These are phyloP conservation scores for Diaporthe destruens DNA, from an alignment of 2,329 filamentous ascomycete genomes.

Conservation along the genomic window DNA sequence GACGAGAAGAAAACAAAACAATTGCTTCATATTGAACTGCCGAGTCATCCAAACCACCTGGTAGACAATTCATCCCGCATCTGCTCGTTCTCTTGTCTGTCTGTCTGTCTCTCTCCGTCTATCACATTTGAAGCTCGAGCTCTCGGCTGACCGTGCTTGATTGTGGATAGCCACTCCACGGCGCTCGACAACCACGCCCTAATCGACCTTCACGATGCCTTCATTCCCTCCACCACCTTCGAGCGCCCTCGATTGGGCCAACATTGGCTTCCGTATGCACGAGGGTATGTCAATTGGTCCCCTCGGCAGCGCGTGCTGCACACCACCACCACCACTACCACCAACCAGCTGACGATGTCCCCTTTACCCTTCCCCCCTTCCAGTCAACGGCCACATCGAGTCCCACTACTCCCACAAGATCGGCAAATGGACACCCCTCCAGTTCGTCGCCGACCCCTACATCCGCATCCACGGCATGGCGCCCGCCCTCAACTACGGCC, in stretches of 20 bases:
- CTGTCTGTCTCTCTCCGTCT: too few species aligned
- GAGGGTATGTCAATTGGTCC: conserved; percentile 73
- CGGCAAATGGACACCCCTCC: conserved; percentile 80
- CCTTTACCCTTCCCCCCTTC: background rate
- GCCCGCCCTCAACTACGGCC: conserved; percentile 94
- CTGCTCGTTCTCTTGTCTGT: background rate
- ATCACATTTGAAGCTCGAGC: background rate
- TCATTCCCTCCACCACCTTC: conserved; percentile 82
- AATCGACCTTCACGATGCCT: conserved; percentile 54
- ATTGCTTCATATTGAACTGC: too few species aligned
- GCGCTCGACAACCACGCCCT: background rate
- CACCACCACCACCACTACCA: too few species aligned
- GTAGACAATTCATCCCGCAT: background rate
- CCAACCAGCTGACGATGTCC: background rate
- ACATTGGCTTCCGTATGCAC: conserved; percentile 92
- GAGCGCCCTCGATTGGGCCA: conserved; percentile 90
- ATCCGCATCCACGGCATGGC: conserved; percentile 95
- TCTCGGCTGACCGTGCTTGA: background rate
- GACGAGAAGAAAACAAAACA: too few species aligned
- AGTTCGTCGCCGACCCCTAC: conserved; percentile 85
- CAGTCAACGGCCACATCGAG: conserved; percentile 95
- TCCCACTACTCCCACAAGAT: conserved; percentile 82
- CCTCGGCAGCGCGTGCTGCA: background rate
- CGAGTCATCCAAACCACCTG: background rate
- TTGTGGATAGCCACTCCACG: background rate